phyloP scores from a whole-genome alignment of 805 yeast genomes.

The Jamesozyma spencerorum region DNA sequence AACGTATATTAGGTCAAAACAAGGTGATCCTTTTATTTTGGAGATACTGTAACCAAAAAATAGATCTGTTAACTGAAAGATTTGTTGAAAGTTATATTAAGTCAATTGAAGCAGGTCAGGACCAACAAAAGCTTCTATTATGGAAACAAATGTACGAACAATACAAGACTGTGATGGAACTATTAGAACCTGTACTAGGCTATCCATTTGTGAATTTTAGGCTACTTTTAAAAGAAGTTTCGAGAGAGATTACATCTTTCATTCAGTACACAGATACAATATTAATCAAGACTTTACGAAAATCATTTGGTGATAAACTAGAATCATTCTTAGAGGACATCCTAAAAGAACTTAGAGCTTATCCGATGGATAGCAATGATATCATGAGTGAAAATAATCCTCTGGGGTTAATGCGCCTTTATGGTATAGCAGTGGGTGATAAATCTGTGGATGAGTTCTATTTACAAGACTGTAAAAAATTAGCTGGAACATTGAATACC shows the following conservation, averaged over 20 bases:
- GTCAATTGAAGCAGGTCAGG: too few species aligned
- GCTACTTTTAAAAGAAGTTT: slow-evolving; percentile 4
- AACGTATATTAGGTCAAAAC: slow-evolving; percentile 3
- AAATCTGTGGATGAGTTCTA: slow-evolving; percentile 7
- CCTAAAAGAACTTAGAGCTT: neutral
- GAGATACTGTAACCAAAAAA: slow-evolving; percentile 5
- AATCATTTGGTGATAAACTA: neutral
- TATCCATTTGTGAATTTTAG: slow-evolving; percentile 10
- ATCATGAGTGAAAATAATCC: slow-evolving; percentile 5
- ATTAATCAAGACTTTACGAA: neutral
- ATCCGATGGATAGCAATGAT: too few species aligned
- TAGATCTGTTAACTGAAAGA: neutral
- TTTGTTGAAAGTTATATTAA: too few species aligned
- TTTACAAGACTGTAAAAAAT: slow-evolving; percentile 4
- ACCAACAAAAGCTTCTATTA: too few species aligned
- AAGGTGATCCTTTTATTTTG: slow-evolving; percentile 5
- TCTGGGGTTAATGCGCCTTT: slow-evolving; percentile 7
- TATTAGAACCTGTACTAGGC: slow-evolving; percentile 9
- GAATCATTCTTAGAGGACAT: neutral
- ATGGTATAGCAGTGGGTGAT: slow-evolving; percentile 5
- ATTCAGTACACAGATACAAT: slow-evolving; percentile 1
- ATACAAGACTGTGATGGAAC: slow-evolving; percentile 1
- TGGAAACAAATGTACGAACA: slow-evolving; percentile 4
- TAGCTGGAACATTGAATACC: neutral
- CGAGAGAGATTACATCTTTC: neutral